Evolutionary conservation across 805 yeast genomes (phyloP).

Genomic region (Scheffersomyces coipomensis): DNA sequence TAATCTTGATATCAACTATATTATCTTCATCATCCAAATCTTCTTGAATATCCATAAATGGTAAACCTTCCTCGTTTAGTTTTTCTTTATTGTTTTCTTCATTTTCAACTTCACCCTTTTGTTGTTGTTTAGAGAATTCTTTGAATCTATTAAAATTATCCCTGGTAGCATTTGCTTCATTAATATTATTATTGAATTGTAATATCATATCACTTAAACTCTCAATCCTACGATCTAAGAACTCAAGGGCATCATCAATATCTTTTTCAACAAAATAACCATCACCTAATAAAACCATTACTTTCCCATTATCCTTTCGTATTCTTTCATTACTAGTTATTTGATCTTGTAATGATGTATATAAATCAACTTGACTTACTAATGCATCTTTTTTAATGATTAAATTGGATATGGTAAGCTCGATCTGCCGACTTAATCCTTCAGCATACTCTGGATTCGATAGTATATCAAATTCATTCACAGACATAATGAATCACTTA

Average conservation of each 20-base stretch:
- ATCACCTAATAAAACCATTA: slow-evolving; percentile 35
- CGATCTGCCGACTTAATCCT: slow-evolving; percentile 1
- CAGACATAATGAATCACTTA: no score
- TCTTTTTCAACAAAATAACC: slow-evolving; percentile 39
- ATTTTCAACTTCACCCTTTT: slow-evolving; percentile 7
- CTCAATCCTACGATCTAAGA: slow-evolving; percentile 23
- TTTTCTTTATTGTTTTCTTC: slow-evolving; percentile 8
- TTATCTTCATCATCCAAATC: slow-evolving; percentile 79
- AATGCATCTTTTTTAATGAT: slow-evolving; percentile 5
- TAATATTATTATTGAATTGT: slow-evolving; percentile 37
- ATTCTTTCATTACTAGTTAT: not conserved
- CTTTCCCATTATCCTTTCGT: slow-evolving; percentile 4
- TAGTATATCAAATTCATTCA: not conserved
- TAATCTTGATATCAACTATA: slow-evolving; percentile 40
- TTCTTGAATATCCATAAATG: slow-evolving; percentile 81
- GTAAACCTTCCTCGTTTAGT: slow-evolving; percentile 48
- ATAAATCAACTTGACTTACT: slow-evolving; percentile 3
- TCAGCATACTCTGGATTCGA: not conserved
- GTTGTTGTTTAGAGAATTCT: slow-evolving; percentile 1
- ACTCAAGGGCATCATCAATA: slow-evolving; percentile 23
- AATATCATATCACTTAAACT: slow-evolving; percentile 34
- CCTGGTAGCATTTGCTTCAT: slow-evolving; percentile 34
- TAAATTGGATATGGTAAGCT: slow-evolving; percentile 2
- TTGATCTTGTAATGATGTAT: not conserved
- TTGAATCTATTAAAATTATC: slow-evolving; percentile 21